Percentiles rank a stretch among this genome's conserved stretches.
Evolutionary conservation across 108 stramenopile genomes (phyloP).

Genomic region (Pseudonitzschia multiseries): DNA sequence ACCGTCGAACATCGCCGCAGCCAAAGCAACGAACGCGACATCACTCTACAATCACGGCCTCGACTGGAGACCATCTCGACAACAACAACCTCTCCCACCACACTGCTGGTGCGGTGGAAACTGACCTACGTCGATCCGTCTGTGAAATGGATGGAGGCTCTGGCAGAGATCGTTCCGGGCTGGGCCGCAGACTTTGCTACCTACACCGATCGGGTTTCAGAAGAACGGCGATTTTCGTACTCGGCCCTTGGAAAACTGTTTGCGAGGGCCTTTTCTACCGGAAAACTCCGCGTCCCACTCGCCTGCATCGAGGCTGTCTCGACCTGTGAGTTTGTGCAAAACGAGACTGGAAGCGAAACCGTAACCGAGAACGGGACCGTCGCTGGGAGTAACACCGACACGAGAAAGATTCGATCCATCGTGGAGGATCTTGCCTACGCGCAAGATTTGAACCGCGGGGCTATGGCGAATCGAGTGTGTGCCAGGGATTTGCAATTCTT

Average conservation of each 20-base stretch:
- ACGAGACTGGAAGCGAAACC: not conserved
- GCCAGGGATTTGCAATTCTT: constrained; percentile 35
- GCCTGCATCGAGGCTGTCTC: constrained; percentile 34
- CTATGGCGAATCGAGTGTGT: constrained; percentile 33
- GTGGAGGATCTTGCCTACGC: constrained; percentile 36
- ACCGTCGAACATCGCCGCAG: not conserved
- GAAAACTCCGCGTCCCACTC: constrained; percentile 27
- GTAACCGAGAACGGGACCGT: not conserved
- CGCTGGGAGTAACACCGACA: not conserved
- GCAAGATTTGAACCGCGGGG: constrained; percentile 24
- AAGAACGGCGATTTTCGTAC: constrained; percentile 28
- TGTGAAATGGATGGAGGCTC: constrained; percentile 20
- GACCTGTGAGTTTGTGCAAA: constrained; percentile 8
- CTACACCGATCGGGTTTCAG: constrained; percentile 20
- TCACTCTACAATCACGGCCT: not conserved
- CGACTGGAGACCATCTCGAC: not conserved
- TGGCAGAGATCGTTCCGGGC: constrained; percentile 13
- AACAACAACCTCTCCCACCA: not conserved
- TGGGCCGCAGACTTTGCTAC: not conserved
- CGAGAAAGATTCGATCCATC: constrained; percentile 15
- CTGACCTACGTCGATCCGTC: constrained; percentile 33
- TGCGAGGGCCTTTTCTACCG: constrained; percentile 14
- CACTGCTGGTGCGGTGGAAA: constrained; percentile 29
- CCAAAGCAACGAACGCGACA: not conserved
- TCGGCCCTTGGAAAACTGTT: constrained; percentile 22